Conservation (phyloP, 495 filamentous ascomycete species). For the Aspergillus taichungensis region DNA sequence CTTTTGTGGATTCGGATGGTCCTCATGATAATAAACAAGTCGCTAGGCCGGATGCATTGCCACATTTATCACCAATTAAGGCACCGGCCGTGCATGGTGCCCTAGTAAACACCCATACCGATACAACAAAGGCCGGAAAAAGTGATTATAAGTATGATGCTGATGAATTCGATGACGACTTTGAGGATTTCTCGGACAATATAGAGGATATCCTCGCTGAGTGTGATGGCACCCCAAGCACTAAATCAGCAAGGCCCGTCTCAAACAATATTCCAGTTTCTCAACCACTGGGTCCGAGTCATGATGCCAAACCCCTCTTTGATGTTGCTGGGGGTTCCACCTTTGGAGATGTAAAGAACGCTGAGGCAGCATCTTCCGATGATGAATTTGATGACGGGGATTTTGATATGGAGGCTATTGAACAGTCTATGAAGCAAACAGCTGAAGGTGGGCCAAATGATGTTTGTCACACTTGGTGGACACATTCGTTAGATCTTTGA, state of each 20-base stretch:
- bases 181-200: constrained; percentile 48
- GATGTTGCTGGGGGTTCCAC: background rate
- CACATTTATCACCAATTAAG: too few relatives aligned
- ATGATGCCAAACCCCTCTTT: background rate
- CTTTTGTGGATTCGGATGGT: constrained; percentile 17
- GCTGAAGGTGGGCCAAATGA: constrained; percentile 22
- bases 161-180: constrained; percentile 60
- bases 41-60: too few relatives aligned
- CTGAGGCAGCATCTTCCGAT: constrained; percentile 17
- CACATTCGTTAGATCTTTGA: constrained; percentile 22
- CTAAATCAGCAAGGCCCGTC: constrained; percentile 24
- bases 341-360: constrained; percentile 1
- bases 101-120: too few relatives aligned
- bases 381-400: constrained; percentile 40
- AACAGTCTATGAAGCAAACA: constrained; percentile 33
- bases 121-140: constrained; percentile 35
- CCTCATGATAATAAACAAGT: constrained; percentile 1
- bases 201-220: constrained; percentile 33
- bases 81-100: too few relatives aligned
- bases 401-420: constrained; percentile 36
- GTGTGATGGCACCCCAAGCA: constrained; percentile 39
- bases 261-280: constrained; percentile 1
- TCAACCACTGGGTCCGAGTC: constrained; percentile 1
- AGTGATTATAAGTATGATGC: constrained; percentile 26
- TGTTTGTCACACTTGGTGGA: constrained; percentile 37